These are phyloP conservation scores for Skeletonema marinoi DNA, from an alignment of 108 stramenopile species.

Conservation along the genomic window DNA sequence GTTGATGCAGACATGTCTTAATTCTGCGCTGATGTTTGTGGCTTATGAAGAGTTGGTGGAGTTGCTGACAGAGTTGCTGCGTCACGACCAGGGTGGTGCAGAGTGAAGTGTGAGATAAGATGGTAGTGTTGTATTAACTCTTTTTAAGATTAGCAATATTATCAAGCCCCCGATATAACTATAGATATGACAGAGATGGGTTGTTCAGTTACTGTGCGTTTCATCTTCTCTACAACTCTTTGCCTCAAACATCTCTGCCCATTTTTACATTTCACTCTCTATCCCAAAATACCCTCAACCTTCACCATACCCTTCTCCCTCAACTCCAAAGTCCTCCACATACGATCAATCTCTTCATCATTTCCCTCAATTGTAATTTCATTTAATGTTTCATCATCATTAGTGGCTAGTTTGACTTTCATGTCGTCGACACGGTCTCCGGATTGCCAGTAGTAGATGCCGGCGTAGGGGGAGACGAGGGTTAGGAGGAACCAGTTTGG, in stretches of 20 bases:
- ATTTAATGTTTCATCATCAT: slow-evolving; percentile 87
- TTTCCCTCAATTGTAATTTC: slow-evolving; percentile 80
- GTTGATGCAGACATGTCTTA: slow-evolving; percentile 62
- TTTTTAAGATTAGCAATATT: background rate
- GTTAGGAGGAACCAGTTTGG: slow-evolving; percentile 87
- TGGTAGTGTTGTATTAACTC: background rate
- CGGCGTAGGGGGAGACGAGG: slow-evolving; percentile 89
- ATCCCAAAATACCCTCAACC: slow-evolving; percentile 82
- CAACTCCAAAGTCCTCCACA: slow-evolving; percentile 90
- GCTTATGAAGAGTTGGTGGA: slow-evolving; percentile 55
- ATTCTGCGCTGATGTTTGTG: slow-evolving; percentile 54
- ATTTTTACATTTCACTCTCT: background rate
- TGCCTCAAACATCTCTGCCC: background rate
- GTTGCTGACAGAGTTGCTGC: slow-evolving; percentile 14
- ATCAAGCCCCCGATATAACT: background rate
- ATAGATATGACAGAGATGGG: background rate
- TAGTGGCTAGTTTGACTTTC: slow-evolving; percentile 73
- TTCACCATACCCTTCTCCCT: slow-evolving; percentile 95
- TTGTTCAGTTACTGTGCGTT: background rate
- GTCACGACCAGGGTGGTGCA: background rate
- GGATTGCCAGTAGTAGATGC: slow-evolving; percentile 92
- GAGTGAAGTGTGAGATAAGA: background rate
- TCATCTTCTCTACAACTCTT: background rate
- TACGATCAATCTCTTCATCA: slow-evolving; percentile 94
- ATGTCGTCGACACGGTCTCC: slow-evolving; percentile 90